phyloP scores from a whole-genome alignment of 345 rosid genomes.

The Nasturtium officinale region DNA sequence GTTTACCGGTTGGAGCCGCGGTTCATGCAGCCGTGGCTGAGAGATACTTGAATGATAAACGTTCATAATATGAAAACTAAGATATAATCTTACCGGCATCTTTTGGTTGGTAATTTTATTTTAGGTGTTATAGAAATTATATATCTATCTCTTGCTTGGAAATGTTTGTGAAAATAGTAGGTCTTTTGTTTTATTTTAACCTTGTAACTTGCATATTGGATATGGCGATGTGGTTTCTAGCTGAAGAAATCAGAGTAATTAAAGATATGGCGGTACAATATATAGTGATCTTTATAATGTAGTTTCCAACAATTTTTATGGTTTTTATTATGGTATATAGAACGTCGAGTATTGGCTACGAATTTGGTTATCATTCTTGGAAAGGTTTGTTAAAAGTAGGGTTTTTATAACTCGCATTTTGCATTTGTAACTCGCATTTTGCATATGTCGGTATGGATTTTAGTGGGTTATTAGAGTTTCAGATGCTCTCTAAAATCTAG shows the following conservation, averaged over 20 bases:
- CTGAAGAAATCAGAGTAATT: background rate
- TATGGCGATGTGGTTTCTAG: background rate
- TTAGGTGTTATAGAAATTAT: slow-evolving; percentile 20
- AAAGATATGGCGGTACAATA: background rate
- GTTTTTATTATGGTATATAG: background rate
- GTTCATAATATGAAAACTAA: background rate
- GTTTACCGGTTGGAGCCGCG: slow-evolving; percentile 77
- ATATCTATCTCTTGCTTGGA: slow-evolving; percentile 4
- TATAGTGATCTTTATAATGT: background rate
- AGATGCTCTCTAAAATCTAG: no score
- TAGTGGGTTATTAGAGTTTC: background rate
- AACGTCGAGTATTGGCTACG: no score
- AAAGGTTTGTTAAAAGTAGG: background rate
- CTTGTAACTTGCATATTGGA: slow-evolving; percentile 1
- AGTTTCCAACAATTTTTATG: background rate
- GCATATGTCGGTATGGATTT: no score
- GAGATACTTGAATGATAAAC: slow-evolving; percentile 64
- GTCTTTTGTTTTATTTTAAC: background rate
- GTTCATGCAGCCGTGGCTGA: slow-evolving; percentile 82
- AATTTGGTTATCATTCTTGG: background rate
- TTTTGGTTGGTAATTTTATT: slow-evolving; percentile 8
- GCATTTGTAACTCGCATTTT: no score
- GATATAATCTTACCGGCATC: background rate
- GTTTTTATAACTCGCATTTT: no score
- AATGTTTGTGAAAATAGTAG: slow-evolving; percentile 22